These are phyloP conservation scores for Gypsophila paniculata DNA, from an alignment of 179 eudicot genomes.

Conservation along the genomic window DNA sequence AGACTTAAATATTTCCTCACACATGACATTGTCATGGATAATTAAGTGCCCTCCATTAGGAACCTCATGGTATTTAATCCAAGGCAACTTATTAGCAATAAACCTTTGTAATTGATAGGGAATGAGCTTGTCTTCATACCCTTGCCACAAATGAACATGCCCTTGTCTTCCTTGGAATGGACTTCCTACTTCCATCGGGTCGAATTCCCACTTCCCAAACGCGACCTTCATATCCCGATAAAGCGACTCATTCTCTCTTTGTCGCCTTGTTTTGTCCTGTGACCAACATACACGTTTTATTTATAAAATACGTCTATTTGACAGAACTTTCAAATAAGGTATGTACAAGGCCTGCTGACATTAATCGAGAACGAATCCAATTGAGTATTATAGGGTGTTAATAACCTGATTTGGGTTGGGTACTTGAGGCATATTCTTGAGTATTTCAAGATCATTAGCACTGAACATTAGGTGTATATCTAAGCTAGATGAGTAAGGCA, in stretches of 20 bases:
- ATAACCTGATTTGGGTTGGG: slow-evolving; percentile 12
- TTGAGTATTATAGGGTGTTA: background rate
- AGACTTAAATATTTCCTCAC: slow-evolving; percentile 9
- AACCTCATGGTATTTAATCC: slow-evolving; percentile 46
- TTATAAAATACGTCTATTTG: too few relatives aligned
- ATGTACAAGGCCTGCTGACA: too few relatives aligned
- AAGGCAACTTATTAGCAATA: slow-evolving; percentile 37
- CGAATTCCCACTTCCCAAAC: slow-evolving; percentile 46
- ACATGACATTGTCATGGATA: slow-evolving; percentile 12
- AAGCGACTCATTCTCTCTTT: slow-evolving; percentile 32
- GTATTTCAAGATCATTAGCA: slow-evolving; percentile 12
- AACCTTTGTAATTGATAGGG: slow-evolving; percentile 33
- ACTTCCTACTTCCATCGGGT: slow-evolving; percentile 33
- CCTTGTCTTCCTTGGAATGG: slow-evolving; percentile 36
- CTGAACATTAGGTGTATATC: slow-evolving; percentile 3
- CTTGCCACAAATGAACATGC: slow-evolving; percentile 42
- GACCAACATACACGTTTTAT: background rate
- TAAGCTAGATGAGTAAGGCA: slow-evolving; percentile 4
- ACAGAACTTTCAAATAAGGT: too few relatives aligned
- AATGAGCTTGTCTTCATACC: slow-evolving; percentile 37
- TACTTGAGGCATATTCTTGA: background rate
- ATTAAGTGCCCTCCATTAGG: slow-evolving; percentile 37
- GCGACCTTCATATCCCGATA: slow-evolving; percentile 47
- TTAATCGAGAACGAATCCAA: too few relatives aligned
- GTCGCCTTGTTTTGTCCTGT: slow-evolving; percentile 47